phyloP scores from a whole-genome alignment of 257 asterid genomes.

The Solanum virginianum region DNA sequence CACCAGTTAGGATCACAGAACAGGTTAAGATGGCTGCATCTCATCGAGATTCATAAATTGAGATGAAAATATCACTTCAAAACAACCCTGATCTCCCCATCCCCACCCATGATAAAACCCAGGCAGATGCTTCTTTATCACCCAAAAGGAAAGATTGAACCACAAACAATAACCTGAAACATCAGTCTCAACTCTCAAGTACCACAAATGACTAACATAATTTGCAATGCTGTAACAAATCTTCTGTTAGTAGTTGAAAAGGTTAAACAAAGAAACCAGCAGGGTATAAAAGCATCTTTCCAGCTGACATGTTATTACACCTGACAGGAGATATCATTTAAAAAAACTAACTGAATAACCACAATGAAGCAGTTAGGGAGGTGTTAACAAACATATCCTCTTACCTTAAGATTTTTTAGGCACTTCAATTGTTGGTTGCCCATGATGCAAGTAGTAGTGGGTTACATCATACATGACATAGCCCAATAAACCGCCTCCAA shows the following conservation, averaged over 20 bases:
- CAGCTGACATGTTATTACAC: not conserved
- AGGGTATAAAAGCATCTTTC: not conserved
- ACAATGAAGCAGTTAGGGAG: not conserved
- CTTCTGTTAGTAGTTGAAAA: not conserved
- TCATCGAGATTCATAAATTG: not conserved
- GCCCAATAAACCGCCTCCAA: conserved; percentile 66
- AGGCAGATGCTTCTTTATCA: not conserved
- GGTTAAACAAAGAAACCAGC: not conserved
- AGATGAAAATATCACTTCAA: not conserved
- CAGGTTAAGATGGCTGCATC: not conserved
- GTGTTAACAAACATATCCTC: not conserved
- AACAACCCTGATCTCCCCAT: not conserved
- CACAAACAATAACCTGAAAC: not conserved
- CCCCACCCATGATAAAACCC: not conserved
- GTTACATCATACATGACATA: conserved; percentile 70
- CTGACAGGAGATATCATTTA: not conserved
- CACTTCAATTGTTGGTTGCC: conserved; percentile 46
- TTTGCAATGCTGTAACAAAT: not conserved
- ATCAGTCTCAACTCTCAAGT: not conserved
- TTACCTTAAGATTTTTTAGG: conserved; percentile 54
- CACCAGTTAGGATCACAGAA: not conserved
- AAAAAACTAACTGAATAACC: not conserved
- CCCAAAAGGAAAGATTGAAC: not conserved
- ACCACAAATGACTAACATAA: not conserved
- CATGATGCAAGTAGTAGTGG: conserved; percentile 74